phyloP scores from a whole-genome alignment of 768 basidiomycete species.

The Lentinula aciculospora region DNA sequence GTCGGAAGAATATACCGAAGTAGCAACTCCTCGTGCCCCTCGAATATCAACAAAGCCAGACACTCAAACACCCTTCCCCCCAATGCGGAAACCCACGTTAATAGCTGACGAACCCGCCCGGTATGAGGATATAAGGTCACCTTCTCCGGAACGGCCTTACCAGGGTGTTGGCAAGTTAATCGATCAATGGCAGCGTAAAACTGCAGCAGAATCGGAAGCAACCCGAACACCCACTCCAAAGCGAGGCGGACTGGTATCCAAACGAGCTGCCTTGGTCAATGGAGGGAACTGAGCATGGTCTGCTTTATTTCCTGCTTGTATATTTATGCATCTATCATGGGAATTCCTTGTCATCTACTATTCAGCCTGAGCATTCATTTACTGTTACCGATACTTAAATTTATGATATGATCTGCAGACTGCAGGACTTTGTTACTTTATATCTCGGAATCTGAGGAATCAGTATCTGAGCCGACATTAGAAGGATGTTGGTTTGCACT shows the following conservation, averaged over 20 bases:
- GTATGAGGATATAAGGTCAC: conserved; percentile 29
- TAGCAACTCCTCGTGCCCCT: conserved; percentile 18
- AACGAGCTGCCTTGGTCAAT: conserved; percentile 31
- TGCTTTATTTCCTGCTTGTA: neutral
- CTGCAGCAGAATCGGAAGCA: conserved; percentile 52
- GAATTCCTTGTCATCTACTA: neutral
- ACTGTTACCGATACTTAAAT: neutral
- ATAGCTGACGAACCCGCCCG: conserved; percentile 16
- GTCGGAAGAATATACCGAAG: conserved; percentile 14
- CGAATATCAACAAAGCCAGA: conserved; percentile 24
- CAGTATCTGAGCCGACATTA: conserved; percentile 15
- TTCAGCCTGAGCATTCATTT: neutral
- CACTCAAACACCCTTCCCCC: conserved; percentile 12
- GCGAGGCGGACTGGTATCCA: conserved; percentile 31
- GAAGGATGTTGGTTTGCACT: conserved; percentile 13
- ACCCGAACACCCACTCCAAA: conserved; percentile 26
- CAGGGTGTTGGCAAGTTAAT: conserved; percentile 82
- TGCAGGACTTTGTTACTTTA: neutral
- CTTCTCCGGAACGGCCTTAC: conserved; percentile 74
- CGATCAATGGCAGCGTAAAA: conserved; percentile 84
- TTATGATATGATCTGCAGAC: neutral
- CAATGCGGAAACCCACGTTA: conserved; percentile 14
- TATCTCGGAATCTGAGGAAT: conserved; percentile 9
- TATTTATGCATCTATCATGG: neutral
- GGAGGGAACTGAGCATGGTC: conserved; percentile 7